These are phyloP conservation scores for Mycena leptocephala DNA, from an alignment of 768 basidiomycete species.

Conservation along the genomic window DNA sequence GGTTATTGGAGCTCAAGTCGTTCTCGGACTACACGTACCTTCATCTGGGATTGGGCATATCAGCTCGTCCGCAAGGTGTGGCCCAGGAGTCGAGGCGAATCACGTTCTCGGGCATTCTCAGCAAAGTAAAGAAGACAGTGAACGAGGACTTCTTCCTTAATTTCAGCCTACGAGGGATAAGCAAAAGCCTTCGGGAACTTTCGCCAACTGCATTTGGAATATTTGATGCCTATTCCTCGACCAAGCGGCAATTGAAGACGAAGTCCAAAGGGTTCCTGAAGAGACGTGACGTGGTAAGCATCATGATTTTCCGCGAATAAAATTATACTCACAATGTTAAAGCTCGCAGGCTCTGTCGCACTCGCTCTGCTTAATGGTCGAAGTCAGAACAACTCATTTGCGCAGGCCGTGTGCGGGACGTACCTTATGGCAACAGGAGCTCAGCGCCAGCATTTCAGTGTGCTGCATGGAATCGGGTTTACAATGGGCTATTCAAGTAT, in stretches of 20 bases:
- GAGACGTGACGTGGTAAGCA: background rate
- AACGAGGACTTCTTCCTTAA: background rate
- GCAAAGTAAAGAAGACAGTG: background rate
- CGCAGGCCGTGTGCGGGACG: constrained; percentile 14
- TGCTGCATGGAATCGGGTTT: constrained; percentile 38
- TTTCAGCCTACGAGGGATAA: background rate
- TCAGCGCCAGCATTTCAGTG: constrained; percentile 41
- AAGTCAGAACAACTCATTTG: constrained; percentile 27
- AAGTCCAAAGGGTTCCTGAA: background rate
- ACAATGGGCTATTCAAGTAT: constrained; percentile 37
- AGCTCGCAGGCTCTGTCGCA: background rate
- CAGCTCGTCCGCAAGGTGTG: background rate
- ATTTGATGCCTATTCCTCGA: background rate
- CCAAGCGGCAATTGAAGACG: background rate
- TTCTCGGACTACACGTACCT: background rate
- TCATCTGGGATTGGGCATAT: background rate
- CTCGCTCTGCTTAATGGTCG: background rate
- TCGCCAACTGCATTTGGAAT: background rate
- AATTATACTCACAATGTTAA: background rate
- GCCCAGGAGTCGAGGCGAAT: background rate
- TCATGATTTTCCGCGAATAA: background rate
- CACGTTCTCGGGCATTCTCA: background rate
- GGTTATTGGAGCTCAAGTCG: background rate
- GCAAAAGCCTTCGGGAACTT: background rate
- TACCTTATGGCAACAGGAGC: constrained; percentile 40